These are phyloP conservation scores for Auriscalpium orientale DNA, from an alignment of 768 basidiomycete genomes.

Conservation along the genomic window DNA sequence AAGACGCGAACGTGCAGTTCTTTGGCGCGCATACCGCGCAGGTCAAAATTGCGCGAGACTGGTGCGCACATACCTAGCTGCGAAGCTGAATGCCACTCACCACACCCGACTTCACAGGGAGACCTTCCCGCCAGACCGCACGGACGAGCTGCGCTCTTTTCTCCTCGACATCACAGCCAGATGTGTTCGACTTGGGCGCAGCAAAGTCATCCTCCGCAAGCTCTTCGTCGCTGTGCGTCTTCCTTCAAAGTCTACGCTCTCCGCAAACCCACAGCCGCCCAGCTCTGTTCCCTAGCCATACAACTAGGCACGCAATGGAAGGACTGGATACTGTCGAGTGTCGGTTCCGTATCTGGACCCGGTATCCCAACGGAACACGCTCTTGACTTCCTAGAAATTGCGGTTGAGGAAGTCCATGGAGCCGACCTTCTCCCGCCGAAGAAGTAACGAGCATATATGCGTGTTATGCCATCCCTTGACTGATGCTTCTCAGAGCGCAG, in stretches of 20 bases:
- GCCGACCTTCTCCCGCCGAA: constrained; percentile 68
- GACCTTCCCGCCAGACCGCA: constrained; percentile 58
- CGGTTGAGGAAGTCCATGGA: constrained; percentile 71
- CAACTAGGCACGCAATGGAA: constrained; percentile 66
- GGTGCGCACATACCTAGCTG: constrained; percentile 37
- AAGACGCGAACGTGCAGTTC: constrained; percentile 83
- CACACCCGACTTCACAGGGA: constrained; percentile 41
- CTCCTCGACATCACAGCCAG: constrained; percentile 65
- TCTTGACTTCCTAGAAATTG: constrained; percentile 75
- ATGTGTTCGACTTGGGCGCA: constrained; percentile 49
- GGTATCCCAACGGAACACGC: constrained; percentile 54
- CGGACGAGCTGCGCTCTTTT: constrained; percentile 50
- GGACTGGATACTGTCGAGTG: constrained; percentile 64
- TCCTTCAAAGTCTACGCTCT: background rate
- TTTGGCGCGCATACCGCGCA: constrained; percentile 92
- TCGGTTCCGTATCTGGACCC: constrained; percentile 51
- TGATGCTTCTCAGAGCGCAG: constrained; percentile 38
- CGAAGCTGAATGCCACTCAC: constrained; percentile 1
- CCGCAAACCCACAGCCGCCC: background rate
- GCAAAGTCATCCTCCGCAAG: constrained; percentile 75
- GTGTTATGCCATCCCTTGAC: background rate
- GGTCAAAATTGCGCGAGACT: constrained; percentile 90
- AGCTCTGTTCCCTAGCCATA: constrained; percentile 47
- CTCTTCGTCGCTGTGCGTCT: constrained; percentile 75
- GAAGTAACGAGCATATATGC: constrained; percentile 46